Percentiles rank a stretch among this genome's conserved stretches.
Conservation (phyloP, 2,329 filamentous ascomycete species). For the Graphium sp. region DNA sequence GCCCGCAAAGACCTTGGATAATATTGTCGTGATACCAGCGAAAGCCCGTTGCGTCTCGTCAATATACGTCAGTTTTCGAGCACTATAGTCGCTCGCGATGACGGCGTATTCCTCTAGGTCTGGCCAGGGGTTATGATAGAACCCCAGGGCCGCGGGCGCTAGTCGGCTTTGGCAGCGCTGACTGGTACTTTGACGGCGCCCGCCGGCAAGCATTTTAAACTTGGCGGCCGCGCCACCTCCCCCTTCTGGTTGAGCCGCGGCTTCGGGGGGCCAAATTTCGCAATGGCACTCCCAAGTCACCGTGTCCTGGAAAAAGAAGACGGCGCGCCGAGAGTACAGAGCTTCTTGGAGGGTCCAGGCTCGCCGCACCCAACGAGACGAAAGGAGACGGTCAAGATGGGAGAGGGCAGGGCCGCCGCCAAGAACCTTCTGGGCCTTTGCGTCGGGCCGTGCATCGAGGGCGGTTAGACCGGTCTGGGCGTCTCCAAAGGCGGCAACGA, state of each 20-base stretch:
- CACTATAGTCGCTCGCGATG: slow-evolving; percentile 24
- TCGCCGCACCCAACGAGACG: slow-evolving; percentile 20
- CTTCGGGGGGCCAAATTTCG: slow-evolving; percentile 18
- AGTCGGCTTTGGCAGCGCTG: slow-evolving; percentile 17
- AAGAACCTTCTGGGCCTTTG: slow-evolving; percentile 2
- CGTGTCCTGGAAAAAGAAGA: slow-evolving; percentile 24
- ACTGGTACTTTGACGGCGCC: slow-evolving; percentile 3
- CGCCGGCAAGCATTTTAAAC: slow-evolving; percentile 7
- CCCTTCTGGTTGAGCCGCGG: too few relatives aligned
- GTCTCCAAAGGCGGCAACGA: slow-evolving; percentile 23
- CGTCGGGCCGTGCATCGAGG: slow-evolving; percentile 13
- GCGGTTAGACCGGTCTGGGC: slow-evolving; percentile 18
- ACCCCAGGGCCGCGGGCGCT: slow-evolving; percentile 16
- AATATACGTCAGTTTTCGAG: slow-evolving; percentile 18
- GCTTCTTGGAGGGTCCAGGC: slow-evolving; percentile 26
- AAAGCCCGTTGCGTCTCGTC: slow-evolving; percentile 25
- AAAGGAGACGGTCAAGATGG: slow-evolving; percentile 19
- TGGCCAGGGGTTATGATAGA: slow-evolving; percentile 23
- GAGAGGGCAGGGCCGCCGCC: slow-evolving; percentile 10
- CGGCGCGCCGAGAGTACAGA: slow-evolving; percentile 21
- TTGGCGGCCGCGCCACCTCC: slow-evolving; percentile 10
- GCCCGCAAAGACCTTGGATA: slow-evolving; percentile 21
- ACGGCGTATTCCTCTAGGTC: slow-evolving; percentile 26
- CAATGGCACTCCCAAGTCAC: slow-evolving; percentile 29
- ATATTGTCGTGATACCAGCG: slow-evolving; percentile 21